These are phyloP conservation scores for Ascochyta rabiei DNA, from an alignment of 2,329 filamentous ascomycete species.

Conservation along the genomic window DNA sequence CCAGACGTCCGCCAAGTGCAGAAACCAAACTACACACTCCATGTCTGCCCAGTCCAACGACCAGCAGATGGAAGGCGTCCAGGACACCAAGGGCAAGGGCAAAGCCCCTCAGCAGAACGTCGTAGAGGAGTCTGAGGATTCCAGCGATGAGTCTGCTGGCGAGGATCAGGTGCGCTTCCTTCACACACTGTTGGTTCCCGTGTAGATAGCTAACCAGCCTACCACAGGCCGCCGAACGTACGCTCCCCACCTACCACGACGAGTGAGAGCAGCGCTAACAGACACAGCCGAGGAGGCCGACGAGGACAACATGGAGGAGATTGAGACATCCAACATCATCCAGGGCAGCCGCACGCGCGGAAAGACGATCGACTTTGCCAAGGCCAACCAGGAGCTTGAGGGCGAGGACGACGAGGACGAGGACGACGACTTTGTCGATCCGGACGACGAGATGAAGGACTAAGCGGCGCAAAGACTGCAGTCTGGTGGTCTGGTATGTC, in stretches of 20 bases:
- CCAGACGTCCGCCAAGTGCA: slow-evolving; percentile 13
- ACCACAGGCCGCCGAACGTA: slow-evolving; percentile 46
- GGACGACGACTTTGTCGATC: slow-evolving; percentile 69
- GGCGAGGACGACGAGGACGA: slow-evolving; percentile 80
- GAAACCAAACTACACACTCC: slow-evolving; percentile 15
- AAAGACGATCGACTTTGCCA: slow-evolving; percentile 89
- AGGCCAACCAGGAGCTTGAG: slow-evolving; percentile 80
- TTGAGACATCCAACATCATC: slow-evolving; percentile 89
- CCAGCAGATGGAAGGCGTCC: slow-evolving; percentile 47
- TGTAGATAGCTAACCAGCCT: slow-evolving; percentile 36
- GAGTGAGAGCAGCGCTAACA: slow-evolving; percentile 22
- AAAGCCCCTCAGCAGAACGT: slow-evolving; percentile 71
- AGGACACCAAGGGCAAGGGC: slow-evolving; percentile 79
- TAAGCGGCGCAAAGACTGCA: slow-evolving; percentile 25
- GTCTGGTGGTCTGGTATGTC: slow-evolving; percentile 31
- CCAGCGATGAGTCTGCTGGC: slow-evolving; percentile 70
- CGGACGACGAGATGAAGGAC: slow-evolving; percentile 74
- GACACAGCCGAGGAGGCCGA: slow-evolving; percentile 67
- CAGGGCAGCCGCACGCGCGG: slow-evolving; percentile 78
- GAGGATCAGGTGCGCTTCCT: slow-evolving; percentile 60
- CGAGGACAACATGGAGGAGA: slow-evolving; percentile 85
- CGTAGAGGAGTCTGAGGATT: slow-evolving; percentile 74
- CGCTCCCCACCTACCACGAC: slow-evolving; percentile 1
- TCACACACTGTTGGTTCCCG: background rate
- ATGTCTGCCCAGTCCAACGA: slow-evolving; percentile 45